Evolutionary conservation across 805 yeast genomes (phyloP).

Genomic region (Saccharomyces cerevisiae): DNA sequence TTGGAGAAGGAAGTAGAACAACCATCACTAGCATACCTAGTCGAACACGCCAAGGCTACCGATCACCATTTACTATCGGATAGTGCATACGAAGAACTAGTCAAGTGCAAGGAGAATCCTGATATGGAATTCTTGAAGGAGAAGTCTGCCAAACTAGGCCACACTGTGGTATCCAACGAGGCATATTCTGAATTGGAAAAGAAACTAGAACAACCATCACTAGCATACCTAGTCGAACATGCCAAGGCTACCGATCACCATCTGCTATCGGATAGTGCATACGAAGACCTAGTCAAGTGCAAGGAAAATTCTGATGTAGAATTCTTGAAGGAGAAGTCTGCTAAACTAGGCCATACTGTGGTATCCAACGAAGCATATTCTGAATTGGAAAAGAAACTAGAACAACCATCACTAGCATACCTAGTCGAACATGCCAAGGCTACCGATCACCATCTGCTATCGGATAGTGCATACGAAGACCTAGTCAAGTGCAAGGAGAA

Average conservation of each 20-base stretch:
- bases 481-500: constrained; percentile 1
- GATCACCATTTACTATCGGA: constrained; percentile 1
- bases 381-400: constrained; percentile 4
- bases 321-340: neutral
- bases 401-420: constrained; percentile 20
- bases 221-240: constrained; percentile 21
- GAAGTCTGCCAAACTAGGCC: constrained; percentile 24
- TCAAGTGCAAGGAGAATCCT: constrained; percentile 15
- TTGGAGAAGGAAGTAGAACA: neutral
- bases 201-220: constrained; percentile 14
- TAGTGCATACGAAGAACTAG: neutral
- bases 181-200: constrained; percentile 2
- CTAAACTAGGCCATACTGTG: neutral
- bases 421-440: constrained; percentile 21
- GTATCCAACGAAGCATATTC: neutral
- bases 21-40: neutral
- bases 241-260: constrained; percentile 11
- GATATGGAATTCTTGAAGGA: constrained; percentile 28
- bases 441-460: neutral
- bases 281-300: neutral
- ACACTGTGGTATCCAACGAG: neutral
- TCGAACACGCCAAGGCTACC: neutral
- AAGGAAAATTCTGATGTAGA: neutral
- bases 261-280: neutral
- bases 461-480: constrained; percentile 2